Evolutionary conservation across 1,139 yeast species (phyloP).

Genomic region (Suhomyces guaymorum): DNA sequence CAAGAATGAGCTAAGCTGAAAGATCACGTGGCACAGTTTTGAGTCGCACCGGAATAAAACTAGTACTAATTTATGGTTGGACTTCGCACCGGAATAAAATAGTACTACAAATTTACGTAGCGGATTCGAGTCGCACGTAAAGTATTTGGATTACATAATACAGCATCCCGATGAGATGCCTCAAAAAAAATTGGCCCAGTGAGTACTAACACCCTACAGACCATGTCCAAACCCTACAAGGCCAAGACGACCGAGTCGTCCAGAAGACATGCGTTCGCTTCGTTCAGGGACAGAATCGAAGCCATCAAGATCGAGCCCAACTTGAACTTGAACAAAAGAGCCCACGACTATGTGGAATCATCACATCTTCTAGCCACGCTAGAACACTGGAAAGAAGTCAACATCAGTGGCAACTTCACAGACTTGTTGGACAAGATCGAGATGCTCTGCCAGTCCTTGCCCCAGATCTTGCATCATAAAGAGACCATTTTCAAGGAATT

Average conservation of each 20-base stretch:
- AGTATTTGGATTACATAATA: conserved; percentile 2
- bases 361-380: conserved; percentile 80
- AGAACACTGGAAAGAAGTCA: conserved; percentile 87
- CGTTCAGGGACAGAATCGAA: conserved; percentile 84
- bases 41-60: too few species aligned
- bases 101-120: too few species aligned
- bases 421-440: conserved; percentile 61
- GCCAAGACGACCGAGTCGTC: conserved; percentile 53
- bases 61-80: too few species aligned
- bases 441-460: conserved; percentile 63
- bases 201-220: too few species aligned
- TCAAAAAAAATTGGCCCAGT: conserved; percentile 11
- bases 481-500: conserved; percentile 57
- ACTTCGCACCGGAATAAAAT: too few species aligned
- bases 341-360: conserved; percentile 68
- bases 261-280: conserved; percentile 64
- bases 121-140: too few species aligned
- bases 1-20: too few species aligned
- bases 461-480: conserved; percentile 79
- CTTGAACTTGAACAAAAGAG: conserved; percentile 60
- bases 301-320: conserved; percentile 83
- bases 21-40: background rate
- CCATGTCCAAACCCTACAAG: conserved; percentile 14
- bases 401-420: conserved; percentile 71
- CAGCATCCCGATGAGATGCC: conserved; percentile 13